Evolutionary conservation across 1,139 yeast species (phyloP).

Genomic region (Candida gigantensis): DNA sequence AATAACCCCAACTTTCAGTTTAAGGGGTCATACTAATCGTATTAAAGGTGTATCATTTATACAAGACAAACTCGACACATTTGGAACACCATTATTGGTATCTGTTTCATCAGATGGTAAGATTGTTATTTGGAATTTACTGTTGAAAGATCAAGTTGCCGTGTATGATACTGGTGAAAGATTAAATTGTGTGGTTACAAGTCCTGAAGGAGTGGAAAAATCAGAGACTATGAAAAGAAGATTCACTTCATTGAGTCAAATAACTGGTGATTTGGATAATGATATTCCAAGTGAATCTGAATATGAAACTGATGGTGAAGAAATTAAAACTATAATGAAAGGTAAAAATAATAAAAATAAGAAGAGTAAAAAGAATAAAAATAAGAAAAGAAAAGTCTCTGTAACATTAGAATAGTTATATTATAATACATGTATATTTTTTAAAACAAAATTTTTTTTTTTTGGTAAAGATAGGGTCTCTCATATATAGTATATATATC

Average conservation of each 20-base stretch:
- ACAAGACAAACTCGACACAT: constrained; percentile 38
- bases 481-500: neutral
- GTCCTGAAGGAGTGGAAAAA: constrained; percentile 79
- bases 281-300: constrained; percentile 60
- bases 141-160: constrained; percentile 73
- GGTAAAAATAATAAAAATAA: constrained; percentile 38
- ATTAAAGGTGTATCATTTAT: constrained; percentile 73
- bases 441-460: neutral
- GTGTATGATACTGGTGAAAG: constrained; percentile 93
- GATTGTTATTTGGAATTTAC: constrained; percentile 85
- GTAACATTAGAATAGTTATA: constrained; percentile 53
- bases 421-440: neutral
- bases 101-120: constrained; percentile 93
- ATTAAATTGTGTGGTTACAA: constrained; percentile 78
- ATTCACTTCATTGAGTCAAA: constrained; percentile 37
- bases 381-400: constrained; percentile 44
- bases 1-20: constrained; percentile 51
- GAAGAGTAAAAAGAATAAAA: constrained; percentile 31
- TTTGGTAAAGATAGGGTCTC: neutral
- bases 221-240: constrained; percentile 71
- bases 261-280: constrained; percentile 19
- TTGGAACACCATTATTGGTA: constrained; percentile 52
- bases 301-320: constrained; percentile 61
- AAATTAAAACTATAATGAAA: constrained; percentile 46
- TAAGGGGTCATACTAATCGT: constrained; percentile 82